phyloP scores from a whole-genome alignment of 1,284 basidiomycete species.

The Pseudozyma thailandica region DNA sequence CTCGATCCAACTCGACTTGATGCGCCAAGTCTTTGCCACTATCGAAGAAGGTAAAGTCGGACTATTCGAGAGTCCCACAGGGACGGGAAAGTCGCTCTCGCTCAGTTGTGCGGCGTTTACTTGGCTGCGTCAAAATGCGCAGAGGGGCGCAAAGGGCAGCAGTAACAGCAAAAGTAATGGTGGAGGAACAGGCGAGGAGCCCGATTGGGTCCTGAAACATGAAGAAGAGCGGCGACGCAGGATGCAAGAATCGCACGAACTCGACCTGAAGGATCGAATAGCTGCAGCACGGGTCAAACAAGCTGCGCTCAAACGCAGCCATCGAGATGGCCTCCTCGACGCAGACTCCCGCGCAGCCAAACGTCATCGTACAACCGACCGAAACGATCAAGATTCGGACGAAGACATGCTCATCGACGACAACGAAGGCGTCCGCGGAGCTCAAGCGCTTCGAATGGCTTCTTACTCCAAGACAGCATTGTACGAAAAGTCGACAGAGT shows the following conservation, averaged over 20 bases:
- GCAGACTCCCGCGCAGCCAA: slow-evolving; percentile 16
- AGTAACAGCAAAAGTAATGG: slow-evolving; percentile 15
- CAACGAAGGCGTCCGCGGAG: slow-evolving; percentile 18
- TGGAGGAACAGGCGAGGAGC: slow-evolving; percentile 54
- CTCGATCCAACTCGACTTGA: slow-evolving; percentile 85
- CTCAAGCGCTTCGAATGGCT: slow-evolving; percentile 23
- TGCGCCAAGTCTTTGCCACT: slow-evolving; percentile 84
- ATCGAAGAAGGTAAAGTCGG: slow-evolving; percentile 81
- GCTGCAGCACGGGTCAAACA: slow-evolving; percentile 47
- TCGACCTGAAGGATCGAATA: slow-evolving; percentile 65
- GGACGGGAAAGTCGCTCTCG: slow-evolving; percentile 70
- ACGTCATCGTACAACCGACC: slow-evolving; percentile 16
- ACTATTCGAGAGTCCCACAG: slow-evolving; percentile 73
- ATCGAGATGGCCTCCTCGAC: slow-evolving; percentile 10
- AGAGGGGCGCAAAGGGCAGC: slow-evolving; percentile 37
- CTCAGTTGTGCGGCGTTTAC: slow-evolving; percentile 69
- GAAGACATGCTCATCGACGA: slow-evolving; percentile 46
- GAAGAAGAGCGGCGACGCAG: slow-evolving; percentile 62
- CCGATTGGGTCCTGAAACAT: slow-evolving; percentile 69
- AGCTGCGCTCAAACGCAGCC: slow-evolving; percentile 33
- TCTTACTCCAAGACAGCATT: slow-evolving; percentile 27
- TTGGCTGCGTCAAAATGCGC: slow-evolving; percentile 64
- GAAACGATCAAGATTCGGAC: slow-evolving; percentile 36
- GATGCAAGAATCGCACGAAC: slow-evolving; percentile 60
- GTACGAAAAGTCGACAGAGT: slow-evolving; percentile 12